phyloP scores from a whole-genome alignment of 2,329 filamentous ascomycete species.

The Metarhizium brunneum region DNA sequence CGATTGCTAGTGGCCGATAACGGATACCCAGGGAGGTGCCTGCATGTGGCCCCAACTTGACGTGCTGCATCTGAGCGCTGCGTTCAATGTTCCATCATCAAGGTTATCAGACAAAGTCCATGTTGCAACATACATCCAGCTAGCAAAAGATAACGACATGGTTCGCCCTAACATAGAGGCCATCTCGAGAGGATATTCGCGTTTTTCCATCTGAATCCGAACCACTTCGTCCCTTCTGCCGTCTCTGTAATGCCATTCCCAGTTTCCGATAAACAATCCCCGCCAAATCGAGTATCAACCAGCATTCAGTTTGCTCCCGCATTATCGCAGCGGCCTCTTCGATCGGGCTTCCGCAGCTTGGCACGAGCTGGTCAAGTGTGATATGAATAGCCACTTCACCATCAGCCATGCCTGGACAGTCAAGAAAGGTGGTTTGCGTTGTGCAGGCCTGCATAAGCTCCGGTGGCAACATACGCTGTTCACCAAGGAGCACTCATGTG shows the following conservation, averaged over 20 bases:
- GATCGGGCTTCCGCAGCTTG: neutral
- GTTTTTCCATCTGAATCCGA: neutral
- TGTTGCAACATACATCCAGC: neutral
- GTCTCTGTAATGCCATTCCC: neutral
- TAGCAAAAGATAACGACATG: neutral
- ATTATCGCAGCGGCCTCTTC: neutral
- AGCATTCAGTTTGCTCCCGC: neutral
- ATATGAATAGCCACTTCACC: neutral
- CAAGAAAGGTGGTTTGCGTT: neutral
- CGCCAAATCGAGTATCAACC: neutral
- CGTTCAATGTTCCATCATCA: neutral
- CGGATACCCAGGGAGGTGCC: too few relatives aligned
- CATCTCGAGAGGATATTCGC: neutral
- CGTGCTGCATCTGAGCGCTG: neutral
- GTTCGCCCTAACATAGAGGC: neutral
- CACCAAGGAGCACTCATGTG: neutral
- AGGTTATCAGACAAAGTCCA: neutral
- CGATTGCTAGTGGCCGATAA: too few relatives aligned
- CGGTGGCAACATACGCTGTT: neutral
- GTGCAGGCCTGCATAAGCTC: neutral
- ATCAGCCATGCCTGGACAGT: conserved; percentile 2
- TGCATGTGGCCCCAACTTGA: neutral
- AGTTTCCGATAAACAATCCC: neutral
- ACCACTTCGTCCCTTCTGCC: neutral
- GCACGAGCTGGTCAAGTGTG: neutral